phyloP scores from a whole-genome alignment of 1,139 yeast species.

The Kodamaea alishanica region DNA sequence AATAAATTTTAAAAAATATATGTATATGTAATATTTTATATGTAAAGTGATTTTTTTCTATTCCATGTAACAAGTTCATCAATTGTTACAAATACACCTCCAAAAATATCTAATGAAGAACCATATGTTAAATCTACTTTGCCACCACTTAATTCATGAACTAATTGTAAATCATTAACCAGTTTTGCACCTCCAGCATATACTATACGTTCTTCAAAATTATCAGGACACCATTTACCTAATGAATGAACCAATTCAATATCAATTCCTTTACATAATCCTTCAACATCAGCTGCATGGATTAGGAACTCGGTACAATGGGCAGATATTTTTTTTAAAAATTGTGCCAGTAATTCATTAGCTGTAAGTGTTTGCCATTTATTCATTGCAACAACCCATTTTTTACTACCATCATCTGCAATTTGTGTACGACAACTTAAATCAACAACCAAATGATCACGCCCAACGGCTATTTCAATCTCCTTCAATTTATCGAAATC shows the following conservation, averaged over 20 bases:
- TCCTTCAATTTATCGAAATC: slow-evolving; percentile 50
- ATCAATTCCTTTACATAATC: slow-evolving; percentile 90
- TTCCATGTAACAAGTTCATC: slow-evolving; percentile 51
- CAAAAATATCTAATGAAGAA: slow-evolving; percentile 89
- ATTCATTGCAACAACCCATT: slow-evolving; percentile 94
- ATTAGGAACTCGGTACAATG: slow-evolving; percentile 85
- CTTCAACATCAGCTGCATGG: slow-evolving; percentile 99
- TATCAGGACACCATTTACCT: slow-evolving; percentile 70
- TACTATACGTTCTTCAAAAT: slow-evolving; percentile 65
- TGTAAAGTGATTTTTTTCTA: too few relatives aligned
- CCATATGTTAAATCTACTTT: slow-evolving; percentile 91
- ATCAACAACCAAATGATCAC: slow-evolving; percentile 74
- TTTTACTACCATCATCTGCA: slow-evolving; percentile 22
- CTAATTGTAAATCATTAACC: slow-evolving; percentile 62
- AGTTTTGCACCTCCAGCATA: slow-evolving; percentile 97
- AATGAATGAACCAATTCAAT: slow-evolving; percentile 64
- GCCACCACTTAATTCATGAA: slow-evolving; percentile 64
- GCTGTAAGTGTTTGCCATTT: slow-evolving; percentile 92
- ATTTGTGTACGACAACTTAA: slow-evolving; percentile 70
- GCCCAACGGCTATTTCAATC: slow-evolving; percentile 55
- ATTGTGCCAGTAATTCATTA: slow-evolving; percentile 49
- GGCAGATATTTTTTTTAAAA: slow-evolving; percentile 50
- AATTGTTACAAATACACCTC: slow-evolving; percentile 76
- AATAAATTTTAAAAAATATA: too few relatives aligned
- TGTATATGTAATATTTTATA: too few relatives aligned